Conservation (phyloP, 306 rosid genomes). For the Hippophae tibetana region DNA sequence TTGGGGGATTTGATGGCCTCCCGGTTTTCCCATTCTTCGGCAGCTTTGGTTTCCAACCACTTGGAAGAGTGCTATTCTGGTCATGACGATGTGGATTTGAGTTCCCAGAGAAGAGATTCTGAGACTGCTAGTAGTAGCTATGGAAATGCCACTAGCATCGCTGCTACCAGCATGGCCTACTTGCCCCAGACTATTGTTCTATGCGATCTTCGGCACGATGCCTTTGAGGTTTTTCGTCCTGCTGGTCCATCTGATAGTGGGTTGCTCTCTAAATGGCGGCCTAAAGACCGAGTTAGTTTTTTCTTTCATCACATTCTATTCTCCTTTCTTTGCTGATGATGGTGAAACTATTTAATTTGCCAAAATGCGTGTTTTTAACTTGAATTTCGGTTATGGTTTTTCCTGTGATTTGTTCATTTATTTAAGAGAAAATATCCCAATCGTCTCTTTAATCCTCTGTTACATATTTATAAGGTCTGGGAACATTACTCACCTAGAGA, state of each 20-base stretch:
- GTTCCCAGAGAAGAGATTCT: constrained; percentile 41
- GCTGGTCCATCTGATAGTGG: constrained; percentile 76
- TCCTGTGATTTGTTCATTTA: neutral
- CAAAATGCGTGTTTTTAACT: neutral
- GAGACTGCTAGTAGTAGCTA: constrained; percentile 52
- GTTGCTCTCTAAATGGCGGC: constrained; percentile 88
- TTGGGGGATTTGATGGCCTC: constrained; percentile 97
- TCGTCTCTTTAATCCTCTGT: neutral
- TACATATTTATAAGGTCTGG: neutral
- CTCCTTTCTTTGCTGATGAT: neutral
- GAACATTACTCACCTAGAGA: neutral
- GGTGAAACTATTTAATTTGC: neutral
- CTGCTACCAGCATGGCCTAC: constrained; percentile 73
- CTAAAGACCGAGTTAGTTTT: constrained; percentile 69
- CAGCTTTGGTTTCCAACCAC: constrained; percentile 51
- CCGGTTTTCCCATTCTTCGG: constrained; percentile 78
- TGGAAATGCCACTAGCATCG: constrained; percentile 36
- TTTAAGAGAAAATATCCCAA: neutral
- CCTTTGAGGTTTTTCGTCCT: constrained; percentile 62
- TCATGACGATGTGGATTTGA: constrained; percentile 36
- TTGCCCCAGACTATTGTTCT: constrained; percentile 64
- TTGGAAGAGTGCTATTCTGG: constrained; percentile 37
- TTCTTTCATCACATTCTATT: neutral
- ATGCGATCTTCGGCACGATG: constrained; percentile 79
- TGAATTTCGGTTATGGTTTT: constrained; percentile 1